Conservation (phyloP, 345 rosid species). For the Euphorbia peplus region DNA sequence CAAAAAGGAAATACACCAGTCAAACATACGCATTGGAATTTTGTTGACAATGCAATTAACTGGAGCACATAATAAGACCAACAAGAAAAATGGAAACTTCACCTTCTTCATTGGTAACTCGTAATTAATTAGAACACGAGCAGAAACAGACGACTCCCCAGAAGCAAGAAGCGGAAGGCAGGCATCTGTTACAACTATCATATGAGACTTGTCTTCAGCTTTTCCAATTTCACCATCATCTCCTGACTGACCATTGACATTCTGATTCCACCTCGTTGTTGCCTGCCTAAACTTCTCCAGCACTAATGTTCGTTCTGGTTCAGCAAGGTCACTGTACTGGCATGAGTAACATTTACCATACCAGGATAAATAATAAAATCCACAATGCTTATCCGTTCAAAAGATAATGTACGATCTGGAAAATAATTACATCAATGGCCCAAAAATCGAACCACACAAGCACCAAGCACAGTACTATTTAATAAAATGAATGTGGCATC, state of each 20-base stretch:
- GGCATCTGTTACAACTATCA: slow-evolving; percentile 73
- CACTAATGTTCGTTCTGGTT: slow-evolving; percentile 48
- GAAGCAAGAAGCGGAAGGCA: slow-evolving; percentile 70
- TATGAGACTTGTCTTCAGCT: slow-evolving; percentile 51
- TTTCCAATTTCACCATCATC: slow-evolving; percentile 36
- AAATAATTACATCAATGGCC: neutral
- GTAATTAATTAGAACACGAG: slow-evolving; percentile 77
- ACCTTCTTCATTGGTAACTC: slow-evolving; percentile 84
- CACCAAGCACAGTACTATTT: neutral
- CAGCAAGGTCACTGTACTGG: slow-evolving; percentile 77
- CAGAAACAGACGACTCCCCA: slow-evolving; percentile 59
- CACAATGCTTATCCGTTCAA: neutral
- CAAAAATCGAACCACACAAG: neutral
- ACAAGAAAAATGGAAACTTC: neutral
- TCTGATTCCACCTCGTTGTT: slow-evolving; percentile 55
- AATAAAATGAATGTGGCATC: neutral
- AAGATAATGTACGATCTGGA: neutral
- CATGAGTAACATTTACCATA: slow-evolving; percentile 8
- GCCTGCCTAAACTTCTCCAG: slow-evolving; percentile 63
- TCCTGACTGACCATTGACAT: slow-evolving; percentile 28
- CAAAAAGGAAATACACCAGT: neutral
- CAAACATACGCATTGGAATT: neutral
- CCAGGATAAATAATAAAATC: neutral
- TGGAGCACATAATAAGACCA: neutral
- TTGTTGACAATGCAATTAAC: neutral